Base-by-base conservation (phyloP, 164 flowering plant species). In the Berberis thunbergii region DNA sequence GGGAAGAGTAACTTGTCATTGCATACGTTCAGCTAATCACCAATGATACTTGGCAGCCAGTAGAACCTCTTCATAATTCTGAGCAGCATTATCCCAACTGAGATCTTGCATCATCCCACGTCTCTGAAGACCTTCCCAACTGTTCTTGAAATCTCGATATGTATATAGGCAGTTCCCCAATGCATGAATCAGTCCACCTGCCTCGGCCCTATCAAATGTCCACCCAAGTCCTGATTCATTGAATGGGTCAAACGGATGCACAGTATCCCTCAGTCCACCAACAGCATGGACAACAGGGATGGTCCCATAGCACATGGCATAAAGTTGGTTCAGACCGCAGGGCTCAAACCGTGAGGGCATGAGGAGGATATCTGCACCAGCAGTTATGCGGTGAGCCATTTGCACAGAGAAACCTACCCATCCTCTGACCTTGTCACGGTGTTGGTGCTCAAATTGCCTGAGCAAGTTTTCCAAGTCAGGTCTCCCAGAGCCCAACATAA, bases 341-440 rank as follows among this genome's bases (percentile, higher is more conserved):
- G 97, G 99, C 75, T 94, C 99, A 57, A 94, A 94, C 69, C 91
- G 79, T 12, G 97, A 91, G 53, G 99, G 99, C 97, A 94, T 91
- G 45, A 94, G 88, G 53, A 94, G 65, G 53, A 91, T 77, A 75
- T 94, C 99, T 26, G 85, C 87, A 10, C 96, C 97, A 9, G 99
- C 99, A 41, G 97, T 94, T 63, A 94, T 94, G 56, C 96, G 72
- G 73, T 94, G 99, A 60, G 99, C 86, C 45, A 65, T 76, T 66
- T 80, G 85, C 5, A 94, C 96, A 10, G 96, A 89, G 64, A 94
- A 94, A 0, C 97, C 97, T 9, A 91, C 99, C 99, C 97, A 87
- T 64, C 99, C 92, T 72, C 99, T 72, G 56, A 83, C 64, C 70
- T 78, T 87, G 71, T 82, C 97, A 0, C 40, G 55, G 66, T 91